Percentiles rank a stretch among this genome's conserved stretches.
Conservation (phyloP, 345 rosid species). For the Moricandia arvensis region DNA sequence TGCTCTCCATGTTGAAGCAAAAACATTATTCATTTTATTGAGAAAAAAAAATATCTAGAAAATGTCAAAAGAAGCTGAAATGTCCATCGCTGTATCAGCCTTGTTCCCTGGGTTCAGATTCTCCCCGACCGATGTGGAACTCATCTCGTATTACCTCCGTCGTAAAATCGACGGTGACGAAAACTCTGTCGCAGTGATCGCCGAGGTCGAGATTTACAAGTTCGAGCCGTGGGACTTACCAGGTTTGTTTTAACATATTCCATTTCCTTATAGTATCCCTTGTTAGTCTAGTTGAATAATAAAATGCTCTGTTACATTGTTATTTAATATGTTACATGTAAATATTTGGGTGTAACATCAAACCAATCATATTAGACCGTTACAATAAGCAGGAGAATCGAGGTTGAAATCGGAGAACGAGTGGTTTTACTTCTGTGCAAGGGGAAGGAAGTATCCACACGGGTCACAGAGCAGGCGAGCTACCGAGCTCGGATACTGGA, state of each 20-base stretch:
- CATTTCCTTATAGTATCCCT: background rate
- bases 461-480: slow-evolving; percentile 84
- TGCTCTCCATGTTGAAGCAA: background rate
- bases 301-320: background rate
- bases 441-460: slow-evolving; percentile 85
- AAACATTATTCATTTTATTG: background rate
- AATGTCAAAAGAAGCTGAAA: slow-evolving; percentile 60
- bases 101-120: slow-evolving; percentile 84
- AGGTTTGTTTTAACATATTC: too few relatives aligned
- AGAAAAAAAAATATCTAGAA: background rate
- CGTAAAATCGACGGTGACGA: slow-evolving; percentile 77
- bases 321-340: background rate
- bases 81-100: slow-evolving; percentile 56
- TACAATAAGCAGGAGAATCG: slow-evolving; percentile 51
- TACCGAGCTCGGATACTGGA: slow-evolving; percentile 84
- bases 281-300: background rate
- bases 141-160: slow-evolving; percentile 70
- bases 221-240: slow-evolving; percentile 94
- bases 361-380: background rate
- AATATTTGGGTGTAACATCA: background rate
- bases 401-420: slow-evolving; percentile 65
- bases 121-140: slow-evolving; percentile 79
- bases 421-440: slow-evolving; percentile 87
- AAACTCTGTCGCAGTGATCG: slow-evolving; percentile 62
- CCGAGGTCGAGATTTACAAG: slow-evolving; percentile 71